These are phyloP conservation scores for Tolypocladium sp. DNA, from an alignment of 2,329 filamentous ascomycete species.

Conservation along the genomic window DNA sequence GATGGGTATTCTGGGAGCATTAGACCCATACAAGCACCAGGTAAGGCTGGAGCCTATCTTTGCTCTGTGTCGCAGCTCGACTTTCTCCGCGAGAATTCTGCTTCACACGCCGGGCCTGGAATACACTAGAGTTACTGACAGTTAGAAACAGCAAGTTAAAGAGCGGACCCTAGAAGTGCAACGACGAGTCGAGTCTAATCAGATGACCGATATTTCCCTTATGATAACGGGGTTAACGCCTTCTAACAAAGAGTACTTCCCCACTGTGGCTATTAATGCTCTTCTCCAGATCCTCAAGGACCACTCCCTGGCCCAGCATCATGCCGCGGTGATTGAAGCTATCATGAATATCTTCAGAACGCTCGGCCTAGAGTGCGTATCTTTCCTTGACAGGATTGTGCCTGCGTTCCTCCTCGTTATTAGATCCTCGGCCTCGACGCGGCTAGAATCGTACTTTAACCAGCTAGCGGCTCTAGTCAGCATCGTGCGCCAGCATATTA, in stretches of 20 bases:
- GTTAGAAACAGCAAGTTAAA: constrained; percentile 56
- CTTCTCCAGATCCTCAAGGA: constrained; percentile 88
- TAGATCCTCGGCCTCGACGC: constrained; percentile 63
- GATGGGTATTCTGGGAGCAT: constrained; percentile 86
- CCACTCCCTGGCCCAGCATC: constrained; percentile 78
- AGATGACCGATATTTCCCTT: constrained; percentile 84
- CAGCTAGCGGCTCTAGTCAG: constrained; percentile 86
- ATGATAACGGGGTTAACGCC: constrained; percentile 97
- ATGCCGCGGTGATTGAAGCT: constrained; percentile 89
- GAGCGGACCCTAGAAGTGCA: constrained; percentile 80
- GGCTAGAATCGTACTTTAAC: constrained; percentile 93
- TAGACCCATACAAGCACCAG: constrained; percentile 95
- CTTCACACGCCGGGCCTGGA: too few species aligned
- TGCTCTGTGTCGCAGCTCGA: too few species aligned
- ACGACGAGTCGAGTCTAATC: constrained; percentile 49
- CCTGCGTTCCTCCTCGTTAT: constrained; percentile 90
- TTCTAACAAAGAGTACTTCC: constrained; percentile 96
- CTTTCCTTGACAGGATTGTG: constrained; percentile 87
- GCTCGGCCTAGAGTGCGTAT: constrained; percentile 88
- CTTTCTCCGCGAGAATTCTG: too few species aligned
- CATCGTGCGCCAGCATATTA: constrained; percentile 93
- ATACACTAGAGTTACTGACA: too few species aligned
- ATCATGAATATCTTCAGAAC: constrained; percentile 99
- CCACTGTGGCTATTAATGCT: constrained; percentile 94
- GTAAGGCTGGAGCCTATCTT: constrained; percentile 21